Evolutionary conservation across 2,329 filamentous ascomycete species (phyloP), one percentile per base, ranked within the genome.

Genomic region (Delphinella strobiligena): DNA sequence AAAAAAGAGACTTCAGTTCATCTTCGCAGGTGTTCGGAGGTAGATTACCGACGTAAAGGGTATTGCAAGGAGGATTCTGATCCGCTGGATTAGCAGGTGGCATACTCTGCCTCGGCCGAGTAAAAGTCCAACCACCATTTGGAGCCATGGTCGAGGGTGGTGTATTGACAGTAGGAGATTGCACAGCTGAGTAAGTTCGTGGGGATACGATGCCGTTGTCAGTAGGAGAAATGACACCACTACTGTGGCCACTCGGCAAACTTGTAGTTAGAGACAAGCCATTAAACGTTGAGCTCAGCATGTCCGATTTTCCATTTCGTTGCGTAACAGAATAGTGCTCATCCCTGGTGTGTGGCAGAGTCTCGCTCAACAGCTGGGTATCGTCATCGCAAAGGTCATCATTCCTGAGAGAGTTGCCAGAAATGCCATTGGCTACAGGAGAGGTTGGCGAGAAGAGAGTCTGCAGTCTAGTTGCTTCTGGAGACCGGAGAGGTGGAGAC

Each of bases 61-160:
- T 98, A 56, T 98, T 96, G 71, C 91, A 96, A 0, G 91, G 91
- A 1, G 89, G 89, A 51, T 96, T 95, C 61, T 95, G 84, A 54
- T 98, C 89, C 10, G 89, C 88, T 0, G 88, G 89, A 50, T 96
- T 96, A 45, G 85, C 83, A 0, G 88, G 82, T 11, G 89, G 89
- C 46, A 86, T 31, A 45, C 79, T 80, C 46, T 77, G 75, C 52
- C 68, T 72, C 47, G 65, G 69, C 49, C 73, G 82, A 47, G 72
- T 71, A 51, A 72, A 80, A 42, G 66, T 66, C 34, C 67, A 62
- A 38, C 61, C 61, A 5, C 80, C 75, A 56, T 79, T 24, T 7
- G 66, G 54, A 18, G 61, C 60, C 53, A 58, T 60, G 50, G 51
- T 57, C 35, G 41, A 54, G 44, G 27, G 12, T 47, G 34, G 59